Conservation (phyloP, 2,329 filamentous ascomycete genomes). For the Raffaelea albimanens region DNA sequence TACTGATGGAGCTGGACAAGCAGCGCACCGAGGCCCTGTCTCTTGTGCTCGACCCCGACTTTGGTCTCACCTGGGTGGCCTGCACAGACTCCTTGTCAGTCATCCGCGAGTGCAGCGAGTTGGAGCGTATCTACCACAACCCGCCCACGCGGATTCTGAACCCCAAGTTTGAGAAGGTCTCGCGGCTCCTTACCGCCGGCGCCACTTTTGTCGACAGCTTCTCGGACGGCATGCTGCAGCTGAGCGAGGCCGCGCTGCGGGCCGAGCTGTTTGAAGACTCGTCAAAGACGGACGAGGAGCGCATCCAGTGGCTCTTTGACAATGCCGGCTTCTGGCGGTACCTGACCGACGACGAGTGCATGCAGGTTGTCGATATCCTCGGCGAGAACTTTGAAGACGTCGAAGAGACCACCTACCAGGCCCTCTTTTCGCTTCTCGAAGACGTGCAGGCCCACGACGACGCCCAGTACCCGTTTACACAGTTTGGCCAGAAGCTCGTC, state of each 20-base stretch:
- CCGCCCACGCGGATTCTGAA: conserved; percentile 20
- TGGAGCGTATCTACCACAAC: conserved; percentile 72
- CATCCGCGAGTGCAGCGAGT: conserved; percentile 66
- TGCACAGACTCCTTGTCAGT: conserved; percentile 74
- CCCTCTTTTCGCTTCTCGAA: conserved; percentile 39
- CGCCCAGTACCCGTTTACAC: conserved; percentile 49
- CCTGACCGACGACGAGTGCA: conserved; percentile 73
- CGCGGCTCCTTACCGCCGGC: conserved; percentile 60
- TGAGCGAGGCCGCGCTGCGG: conserved; percentile 57
- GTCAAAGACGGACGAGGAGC: conserved; percentile 58
- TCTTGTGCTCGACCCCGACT: conserved; percentile 61
- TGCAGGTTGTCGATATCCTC: conserved; percentile 58
- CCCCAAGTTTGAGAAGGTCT: conserved; percentile 26
- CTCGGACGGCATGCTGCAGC: conserved; percentile 57
- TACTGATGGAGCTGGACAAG: conserved; percentile 78
- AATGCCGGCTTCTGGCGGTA: conserved; percentile 68
- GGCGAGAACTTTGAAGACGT: conserved; percentile 55
- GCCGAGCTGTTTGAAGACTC: conserved; percentile 68
- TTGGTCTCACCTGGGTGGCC: conserved; percentile 72
- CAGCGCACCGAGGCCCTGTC: conserved; percentile 74
- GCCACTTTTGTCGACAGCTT: conserved; percentile 62
- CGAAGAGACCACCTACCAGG: conserved; percentile 43
- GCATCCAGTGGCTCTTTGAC: conserved; percentile 70
- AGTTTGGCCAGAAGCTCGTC: conserved; percentile 66
- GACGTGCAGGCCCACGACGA: conserved; percentile 27